phyloP scores from a whole-genome alignment of 768 basidiomycete species.

The Boletus eberwhitei region DNA sequence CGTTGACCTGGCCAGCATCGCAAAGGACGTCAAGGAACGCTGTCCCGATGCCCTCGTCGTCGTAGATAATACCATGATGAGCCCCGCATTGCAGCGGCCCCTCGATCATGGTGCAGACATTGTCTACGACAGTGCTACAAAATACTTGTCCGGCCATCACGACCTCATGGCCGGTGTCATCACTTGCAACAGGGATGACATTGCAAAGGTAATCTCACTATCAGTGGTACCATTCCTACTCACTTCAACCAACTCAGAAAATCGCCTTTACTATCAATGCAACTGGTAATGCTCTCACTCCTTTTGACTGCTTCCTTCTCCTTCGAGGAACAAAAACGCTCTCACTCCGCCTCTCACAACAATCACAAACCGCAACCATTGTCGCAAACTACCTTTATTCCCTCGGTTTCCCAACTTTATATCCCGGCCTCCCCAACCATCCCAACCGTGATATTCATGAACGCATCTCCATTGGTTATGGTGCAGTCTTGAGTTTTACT shows the following conservation, averaged over 20 bases:
- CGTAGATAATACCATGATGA: conserved; percentile 99
- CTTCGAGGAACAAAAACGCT: conserved; percentile 95
- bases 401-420: conserved; percentile 88
- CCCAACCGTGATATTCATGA: conserved; percentile 87
- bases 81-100: conserved; percentile 93
- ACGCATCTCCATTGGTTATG: conserved; percentile 85
- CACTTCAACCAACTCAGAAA: conserved; percentile 45
- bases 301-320: conserved; percentile 95
- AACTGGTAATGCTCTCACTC: conserved; percentile 90
- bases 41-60: conserved; percentile 80
- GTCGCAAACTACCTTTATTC: conserved; percentile 84
- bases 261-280: conserved; percentile 91
- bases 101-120: conserved; percentile 95
- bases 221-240: neutral
- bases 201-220: conserved; percentile 61
- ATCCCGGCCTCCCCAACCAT: conserved; percentile 83
- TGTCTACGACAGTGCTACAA: conserved; percentile 97
- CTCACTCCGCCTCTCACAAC: conserved; percentile 92
- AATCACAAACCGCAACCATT: conserved; percentile 75
- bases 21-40: conserved; percentile 76
- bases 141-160: conserved; percentile 97
- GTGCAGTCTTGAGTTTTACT: conserved; percentile 92
- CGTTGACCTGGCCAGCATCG: conserved; percentile 82
- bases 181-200: conserved; percentile 85
- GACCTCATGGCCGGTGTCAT: conserved; percentile 99